Evolutionary conservation across 768 basidiomycete genomes (phyloP).

Genomic region (Lactifluus subvellereus): DNA sequence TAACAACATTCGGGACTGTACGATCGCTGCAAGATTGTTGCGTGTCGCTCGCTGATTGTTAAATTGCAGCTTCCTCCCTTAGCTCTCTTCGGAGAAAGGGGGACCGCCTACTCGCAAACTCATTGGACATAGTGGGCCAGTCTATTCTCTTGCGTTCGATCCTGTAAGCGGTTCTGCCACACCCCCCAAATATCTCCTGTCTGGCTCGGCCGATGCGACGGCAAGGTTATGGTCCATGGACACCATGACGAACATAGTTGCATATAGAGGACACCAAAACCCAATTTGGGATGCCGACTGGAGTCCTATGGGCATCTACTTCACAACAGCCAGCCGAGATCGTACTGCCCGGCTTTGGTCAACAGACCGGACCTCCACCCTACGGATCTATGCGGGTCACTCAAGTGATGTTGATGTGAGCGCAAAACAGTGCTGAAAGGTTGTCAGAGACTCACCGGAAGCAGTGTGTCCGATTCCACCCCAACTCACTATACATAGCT

Average conservation of each 20-base stretch:
- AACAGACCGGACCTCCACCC: constrained; percentile 78
- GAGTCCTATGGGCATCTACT: constrained; percentile 98
- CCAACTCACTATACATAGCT: constrained; percentile 94
- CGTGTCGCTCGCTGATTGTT: not conserved
- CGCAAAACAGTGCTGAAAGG: constrained; percentile 18
- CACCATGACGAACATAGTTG: constrained; percentile 88
- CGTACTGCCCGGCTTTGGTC: constrained; percentile 95
- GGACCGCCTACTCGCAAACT: constrained; percentile 88
- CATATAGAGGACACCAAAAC: constrained; percentile 92
- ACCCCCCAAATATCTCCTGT: constrained; percentile 83
- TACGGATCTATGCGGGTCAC: constrained; percentile 94
- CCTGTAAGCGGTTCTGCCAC: constrained; percentile 81
- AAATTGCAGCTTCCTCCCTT: constrained; percentile 48
- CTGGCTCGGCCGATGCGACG: constrained; percentile 89
- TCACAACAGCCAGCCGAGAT: constrained; percentile 92
- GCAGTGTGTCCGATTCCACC: constrained; percentile 93
- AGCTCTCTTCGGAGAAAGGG: constrained; percentile 73
- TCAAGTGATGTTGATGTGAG: constrained; percentile 94
- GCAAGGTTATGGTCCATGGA: constrained; percentile 92
- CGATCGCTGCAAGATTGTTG: constrained; percentile 27
- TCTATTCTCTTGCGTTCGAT: constrained; percentile 92
- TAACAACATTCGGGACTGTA: constrained; percentile 64
- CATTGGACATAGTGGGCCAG: constrained; percentile 94
- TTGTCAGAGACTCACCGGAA: constrained; percentile 4
- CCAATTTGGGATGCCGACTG: constrained; percentile 99